Evolutionary conservation across 139 green algal species (phyloP).

Genomic region (Ostreobium quekettii): DNA sequence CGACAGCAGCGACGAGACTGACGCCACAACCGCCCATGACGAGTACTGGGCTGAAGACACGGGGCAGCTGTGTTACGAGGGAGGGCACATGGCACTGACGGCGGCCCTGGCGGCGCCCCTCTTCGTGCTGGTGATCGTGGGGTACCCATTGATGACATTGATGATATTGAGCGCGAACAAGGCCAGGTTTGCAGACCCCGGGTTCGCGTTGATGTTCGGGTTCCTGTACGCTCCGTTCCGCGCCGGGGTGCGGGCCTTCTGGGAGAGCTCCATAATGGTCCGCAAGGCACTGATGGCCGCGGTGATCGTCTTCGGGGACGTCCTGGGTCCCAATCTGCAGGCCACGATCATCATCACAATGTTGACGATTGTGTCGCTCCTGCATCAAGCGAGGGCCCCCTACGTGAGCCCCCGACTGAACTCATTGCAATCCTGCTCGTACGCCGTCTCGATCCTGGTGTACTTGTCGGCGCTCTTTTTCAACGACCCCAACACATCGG

Average conservation of each 20-base stretch:
- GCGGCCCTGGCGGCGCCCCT: not conserved
- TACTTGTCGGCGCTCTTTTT: conserved; percentile 1
- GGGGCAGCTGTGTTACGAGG: not conserved
- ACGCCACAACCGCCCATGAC: no score
- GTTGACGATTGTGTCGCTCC: not conserved
- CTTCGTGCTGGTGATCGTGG: not conserved
- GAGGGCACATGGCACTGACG: not conserved
- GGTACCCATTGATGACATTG: no score
- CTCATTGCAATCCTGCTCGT: not conserved
- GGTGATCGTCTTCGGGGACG: conserved; percentile 11
- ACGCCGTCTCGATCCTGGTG: conserved; percentile 1
- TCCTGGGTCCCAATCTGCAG: conserved; percentile 11
- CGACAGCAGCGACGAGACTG: no score
- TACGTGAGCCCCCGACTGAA: not conserved
- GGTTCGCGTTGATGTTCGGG: no score
- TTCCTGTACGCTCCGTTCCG: no score
- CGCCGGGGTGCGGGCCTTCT: no score
- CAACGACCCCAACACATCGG: conserved; percentile 6
- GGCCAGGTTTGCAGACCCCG: no score
- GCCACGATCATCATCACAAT: not conserved
- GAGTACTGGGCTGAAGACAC: conserved; percentile 15
- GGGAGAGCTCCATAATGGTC: conserved; percentile 11
- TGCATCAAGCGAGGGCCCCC: not conserved
- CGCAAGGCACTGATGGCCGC: conserved; percentile 8
- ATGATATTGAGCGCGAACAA: no score